phyloP scores from a whole-genome alignment of 108 stramenopile species.

The Bacterosira constricta region DNA sequence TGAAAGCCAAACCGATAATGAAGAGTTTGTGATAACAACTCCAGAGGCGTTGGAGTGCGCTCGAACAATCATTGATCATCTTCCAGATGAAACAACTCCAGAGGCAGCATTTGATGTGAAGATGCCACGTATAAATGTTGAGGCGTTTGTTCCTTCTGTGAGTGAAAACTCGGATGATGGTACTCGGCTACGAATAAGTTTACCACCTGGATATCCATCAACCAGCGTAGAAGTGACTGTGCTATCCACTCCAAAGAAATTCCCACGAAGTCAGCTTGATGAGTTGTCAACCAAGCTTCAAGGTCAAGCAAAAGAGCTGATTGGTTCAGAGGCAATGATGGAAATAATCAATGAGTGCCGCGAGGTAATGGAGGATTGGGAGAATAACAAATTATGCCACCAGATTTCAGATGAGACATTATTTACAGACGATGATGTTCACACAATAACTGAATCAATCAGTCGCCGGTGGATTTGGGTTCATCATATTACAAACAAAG shows the following conservation, averaged over 20 bases:
- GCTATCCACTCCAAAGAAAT: slow-evolving; percentile 7
- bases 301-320: slow-evolving; percentile 23
- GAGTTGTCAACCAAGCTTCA: slow-evolving; percentile 27
- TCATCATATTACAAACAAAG: slow-evolving; percentile 54
- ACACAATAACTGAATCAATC: too few relatives aligned
- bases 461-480: slow-evolving; percentile 66
- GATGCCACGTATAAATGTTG: slow-evolving; percentile 30
- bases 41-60: slow-evolving; percentile 5
- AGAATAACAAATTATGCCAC: too few relatives aligned
- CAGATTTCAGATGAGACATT: too few relatives aligned
- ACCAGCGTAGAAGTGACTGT: slow-evolving; percentile 29
- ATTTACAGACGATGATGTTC: too few relatives aligned
- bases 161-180: slow-evolving; percentile 2
- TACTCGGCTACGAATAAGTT: slow-evolving; percentile 19
- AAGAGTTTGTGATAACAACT: slow-evolving; percentile 13
- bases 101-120: slow-evolving; percentile 3
- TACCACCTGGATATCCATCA: slow-evolving; percentile 49
- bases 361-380: slow-evolving; percentile 10
- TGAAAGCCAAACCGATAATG: slow-evolving; percentile 6
- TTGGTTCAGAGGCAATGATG: slow-evolving; percentile 55
- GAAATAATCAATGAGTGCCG: slow-evolving; percentile 49
- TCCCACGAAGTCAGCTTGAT: slow-evolving; percentile 26
- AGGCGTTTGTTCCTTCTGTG: slow-evolving; percentile 3
- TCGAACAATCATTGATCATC: background rate
- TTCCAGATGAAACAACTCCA: too few relatives aligned